Evolutionary conservation across 371 early-diverging fungal species (phyloP), one percentile per base, ranked within the genome.

Genomic region (Coemansia sp.): DNA sequence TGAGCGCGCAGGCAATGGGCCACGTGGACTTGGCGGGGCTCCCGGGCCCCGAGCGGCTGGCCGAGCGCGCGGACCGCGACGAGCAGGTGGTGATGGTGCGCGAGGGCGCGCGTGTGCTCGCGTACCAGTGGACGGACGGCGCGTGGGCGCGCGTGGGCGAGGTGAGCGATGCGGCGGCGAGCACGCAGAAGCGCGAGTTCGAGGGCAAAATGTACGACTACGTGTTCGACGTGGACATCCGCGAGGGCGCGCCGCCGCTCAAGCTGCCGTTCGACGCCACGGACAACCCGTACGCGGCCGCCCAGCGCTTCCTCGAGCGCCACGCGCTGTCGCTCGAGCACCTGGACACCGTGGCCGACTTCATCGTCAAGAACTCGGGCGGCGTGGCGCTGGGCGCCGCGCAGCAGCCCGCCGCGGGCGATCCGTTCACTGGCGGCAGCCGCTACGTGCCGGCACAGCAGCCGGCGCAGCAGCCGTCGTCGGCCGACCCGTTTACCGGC

Each of bases 161-260:
- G 42, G 97, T 99, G 1, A 95, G 95, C 0, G 95, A 97, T 72
- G 89, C 94, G 1, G 88, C 88, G 32, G 94, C 91, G 0, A 80
- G 83, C 1, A 75, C 83, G 10, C 76, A 86, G 37, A 95, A 94
- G 69, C 88, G 91, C 67, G 66, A 88, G 5, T 89, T 86, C 72
- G 84, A 88, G 8, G 98, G 98, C 47, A 82, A 85, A 49, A 95
- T 97, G 66, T 99, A 98, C 69, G 99, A 99, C 72, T 95, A 92
- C 76, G 95, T 99, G 8, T 99, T 99, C 82, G 97, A 96, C 67
- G 91, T 99, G 37, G 98, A 98, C 66, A 84, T 98, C 16, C 89
- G 84, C 29, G 91, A 90, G 29, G 89, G 89, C 4, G 81, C 69
- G 5, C 88, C 90, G 29, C 86, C 89, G 33, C 77, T 95, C 10